phyloP scores from a whole-genome alignment of 2,329 filamentous ascomycete species.

The Sordariomycetes sp. region DNA sequence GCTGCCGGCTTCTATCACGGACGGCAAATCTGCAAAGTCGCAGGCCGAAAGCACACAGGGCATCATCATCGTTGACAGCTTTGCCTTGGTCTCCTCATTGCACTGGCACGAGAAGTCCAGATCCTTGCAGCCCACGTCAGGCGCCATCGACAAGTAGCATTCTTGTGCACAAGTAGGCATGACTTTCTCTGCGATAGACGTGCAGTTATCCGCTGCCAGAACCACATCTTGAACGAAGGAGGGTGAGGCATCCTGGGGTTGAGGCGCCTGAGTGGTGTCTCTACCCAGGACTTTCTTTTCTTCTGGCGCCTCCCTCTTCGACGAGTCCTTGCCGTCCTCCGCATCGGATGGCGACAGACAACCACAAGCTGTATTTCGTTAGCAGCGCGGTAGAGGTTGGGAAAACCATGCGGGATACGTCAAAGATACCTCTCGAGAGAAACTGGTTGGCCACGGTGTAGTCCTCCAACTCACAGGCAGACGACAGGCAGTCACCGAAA shows the following conservation, averaged over 20 bases:
- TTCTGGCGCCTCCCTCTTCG: background rate
- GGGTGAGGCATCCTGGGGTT: background rate
- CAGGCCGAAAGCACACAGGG: slow-evolving; percentile 16
- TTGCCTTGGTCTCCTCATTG: slow-evolving; percentile 11
- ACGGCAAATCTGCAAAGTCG: slow-evolving; percentile 9
- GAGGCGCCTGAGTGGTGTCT: background rate
- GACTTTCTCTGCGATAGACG: slow-evolving; percentile 13
- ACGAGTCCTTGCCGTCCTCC: background rate
- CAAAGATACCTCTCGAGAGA: background rate
- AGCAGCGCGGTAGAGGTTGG: background rate
- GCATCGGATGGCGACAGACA: background rate
- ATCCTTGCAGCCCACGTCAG: slow-evolving; percentile 14
- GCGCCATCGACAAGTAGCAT: slow-evolving; percentile 17
- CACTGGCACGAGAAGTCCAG: slow-evolving; percentile 18
- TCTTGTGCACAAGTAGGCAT: slow-evolving; percentile 16
- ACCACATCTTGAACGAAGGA: background rate
- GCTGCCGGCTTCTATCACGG: slow-evolving; percentile 15
- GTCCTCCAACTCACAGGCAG: background rate
- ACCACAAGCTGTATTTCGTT: background rate
- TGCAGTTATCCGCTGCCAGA: slow-evolving; percentile 7
- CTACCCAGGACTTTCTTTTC: background rate
- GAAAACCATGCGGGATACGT: background rate
- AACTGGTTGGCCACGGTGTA: background rate
- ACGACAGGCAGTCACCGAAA: background rate
- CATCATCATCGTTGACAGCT: slow-evolving; percentile 13